These are phyloP conservation scores for Xylaria sp. DNA, from an alignment of 2,329 filamentous ascomycete genomes.

Conservation along the genomic window DNA sequence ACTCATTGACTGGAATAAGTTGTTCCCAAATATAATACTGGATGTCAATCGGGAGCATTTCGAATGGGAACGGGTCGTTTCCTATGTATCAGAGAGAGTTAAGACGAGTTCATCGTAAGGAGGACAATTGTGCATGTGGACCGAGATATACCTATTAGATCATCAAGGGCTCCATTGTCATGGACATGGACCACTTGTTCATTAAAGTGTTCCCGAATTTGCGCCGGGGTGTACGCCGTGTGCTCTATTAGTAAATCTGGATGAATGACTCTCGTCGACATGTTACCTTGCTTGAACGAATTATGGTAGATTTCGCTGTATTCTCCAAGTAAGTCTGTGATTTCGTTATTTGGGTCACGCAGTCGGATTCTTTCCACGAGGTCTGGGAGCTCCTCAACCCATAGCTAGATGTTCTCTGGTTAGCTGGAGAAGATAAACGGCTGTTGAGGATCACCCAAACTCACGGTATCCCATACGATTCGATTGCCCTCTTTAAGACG, in stretches of 20 bases:
- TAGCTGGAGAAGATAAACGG: neutral
- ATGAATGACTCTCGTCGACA: constrained; percentile 44
- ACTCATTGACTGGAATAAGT: constrained; percentile 49
- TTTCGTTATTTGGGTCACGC: neutral
- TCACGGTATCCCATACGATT: neutral
- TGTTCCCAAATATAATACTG: constrained; percentile 52
- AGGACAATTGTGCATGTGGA: constrained; percentile 2
- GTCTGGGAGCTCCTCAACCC: neutral
- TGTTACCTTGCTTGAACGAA: constrained; percentile 52
- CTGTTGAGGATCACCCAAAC: constrained; percentile 1
- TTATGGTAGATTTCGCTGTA: constrained; percentile 42
- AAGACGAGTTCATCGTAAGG: constrained; percentile 6
- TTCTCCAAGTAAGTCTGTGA: constrained; percentile 19
- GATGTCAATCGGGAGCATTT: constrained; percentile 46
- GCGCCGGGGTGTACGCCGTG: neutral
- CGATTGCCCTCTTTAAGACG: neutral
- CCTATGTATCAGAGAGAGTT: constrained; percentile 4
- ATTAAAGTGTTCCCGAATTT: constrained; percentile 11
- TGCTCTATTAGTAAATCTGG: constrained; percentile 45
- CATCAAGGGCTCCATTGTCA: neutral
- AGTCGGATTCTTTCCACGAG: neutral
- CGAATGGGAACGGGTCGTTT: constrained; percentile 42
- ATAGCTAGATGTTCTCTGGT: constrained; percentile 23
- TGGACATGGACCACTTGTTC: neutral
- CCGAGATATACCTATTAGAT: constrained; percentile 1